Base-by-base conservation (phyloP, 2,329 filamentous ascomycete genomes). In the Alternaria tenuissima region DNA sequence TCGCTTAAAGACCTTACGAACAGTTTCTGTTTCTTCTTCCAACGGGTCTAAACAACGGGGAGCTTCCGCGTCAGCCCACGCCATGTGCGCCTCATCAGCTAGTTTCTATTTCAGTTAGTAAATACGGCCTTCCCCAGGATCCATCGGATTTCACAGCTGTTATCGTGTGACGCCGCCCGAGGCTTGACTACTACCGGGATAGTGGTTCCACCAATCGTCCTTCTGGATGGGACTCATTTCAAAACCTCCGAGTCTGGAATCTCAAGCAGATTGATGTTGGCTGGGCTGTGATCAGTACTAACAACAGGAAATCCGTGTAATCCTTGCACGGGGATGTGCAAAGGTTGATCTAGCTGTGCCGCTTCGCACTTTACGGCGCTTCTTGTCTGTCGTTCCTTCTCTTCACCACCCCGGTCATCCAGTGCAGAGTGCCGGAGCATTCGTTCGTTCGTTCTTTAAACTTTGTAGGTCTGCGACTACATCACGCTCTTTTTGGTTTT, bases 141-240 rank as follows among this genome's bases (percentile, higher is more conserved):
- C 48, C 63, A 65, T 58, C 61, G 55, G 52, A 48, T 48, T 55
- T 54, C 16, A 55, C 55, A 55, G 30, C 66, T 62, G 48, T 47
- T 62, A 46, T 67, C 44, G 67, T 67, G 59, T 59, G 58, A 67
- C 57, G 61, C 47, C 51, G 43, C 61, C 62, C 60, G 59, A 47
- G 59, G 59, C 61, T 57, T 57, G 55, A 51, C 64, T 59, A n/a
- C 28, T 42, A 56, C 55, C 24, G 52, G 56, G n/a, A n/a, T 59
- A 51, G 52, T 64, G 58, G 70, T 72, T 70, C 70, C 70, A 72
- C 70, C 66, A 70, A 71, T 67, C 28, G 54, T 66, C 65, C 63
- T 66, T 65, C 52, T 58, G 36, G 61, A 62, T 58, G 59, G 38
- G 60, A 46, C 42, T 66, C 61, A 70, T 68, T 66, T 70, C 61